Conservation (phyloP, 1,284 basidiomycete species). For the Trichosporon sp. region DNA sequence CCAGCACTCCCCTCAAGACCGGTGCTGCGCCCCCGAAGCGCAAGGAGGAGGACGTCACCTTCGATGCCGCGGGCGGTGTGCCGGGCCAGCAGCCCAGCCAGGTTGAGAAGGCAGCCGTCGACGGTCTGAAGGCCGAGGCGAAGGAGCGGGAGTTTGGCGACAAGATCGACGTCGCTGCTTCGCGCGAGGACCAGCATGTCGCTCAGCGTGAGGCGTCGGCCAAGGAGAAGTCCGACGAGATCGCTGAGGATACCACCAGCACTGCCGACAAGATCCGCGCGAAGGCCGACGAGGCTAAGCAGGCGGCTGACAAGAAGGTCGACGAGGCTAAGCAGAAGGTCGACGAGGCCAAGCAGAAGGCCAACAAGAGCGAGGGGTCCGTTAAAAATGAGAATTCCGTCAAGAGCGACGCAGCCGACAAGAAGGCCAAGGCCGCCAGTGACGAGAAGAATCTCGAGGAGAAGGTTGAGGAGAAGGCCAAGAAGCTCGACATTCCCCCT, state of each 20-base stretch:
- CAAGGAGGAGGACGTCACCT: neutral
- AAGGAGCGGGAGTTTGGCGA: neutral
- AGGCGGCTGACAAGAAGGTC: neutral
- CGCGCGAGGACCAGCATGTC: neutral
- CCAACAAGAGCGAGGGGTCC: neutral
- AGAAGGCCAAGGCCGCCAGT: neutral
- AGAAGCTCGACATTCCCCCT: neutral
- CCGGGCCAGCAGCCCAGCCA: neutral
- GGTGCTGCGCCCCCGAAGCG: neutral
- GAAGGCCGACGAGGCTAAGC: neutral
- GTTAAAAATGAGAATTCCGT: no score
- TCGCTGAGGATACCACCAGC: neutral
- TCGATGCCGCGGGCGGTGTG: neutral
- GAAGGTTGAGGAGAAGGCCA: neutral
- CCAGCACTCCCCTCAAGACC: no score
- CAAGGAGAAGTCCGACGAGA: conserved; percentile 15
- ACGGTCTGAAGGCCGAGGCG: neutral
- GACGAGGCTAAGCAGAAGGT: neutral
- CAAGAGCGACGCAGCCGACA: neutral
- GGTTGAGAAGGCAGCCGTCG: neutral
- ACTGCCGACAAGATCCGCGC: neutral
- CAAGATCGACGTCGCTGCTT: neutral
- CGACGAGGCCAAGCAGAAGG: neutral
- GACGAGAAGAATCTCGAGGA: neutral
- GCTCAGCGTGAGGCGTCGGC: neutral